These are phyloP conservation scores for Starmera amethionina DNA, from an alignment of 805 yeast species.

Conservation along the genomic window DNA sequence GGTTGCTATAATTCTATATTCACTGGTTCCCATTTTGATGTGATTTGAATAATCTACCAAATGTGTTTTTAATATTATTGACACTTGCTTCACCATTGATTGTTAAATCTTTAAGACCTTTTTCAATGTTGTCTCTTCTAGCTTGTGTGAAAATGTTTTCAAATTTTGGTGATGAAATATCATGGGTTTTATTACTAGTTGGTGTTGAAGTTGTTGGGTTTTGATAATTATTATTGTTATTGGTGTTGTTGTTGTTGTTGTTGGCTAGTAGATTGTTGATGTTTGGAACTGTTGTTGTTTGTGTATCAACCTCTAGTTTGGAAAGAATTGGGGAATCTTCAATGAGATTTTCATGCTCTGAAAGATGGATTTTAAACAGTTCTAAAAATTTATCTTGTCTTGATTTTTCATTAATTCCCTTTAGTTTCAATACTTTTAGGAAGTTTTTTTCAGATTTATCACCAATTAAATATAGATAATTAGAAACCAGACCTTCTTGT, in stretches of 20 bases:
- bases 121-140: conserved; percentile 23
- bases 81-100: conserved; percentile 51
- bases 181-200: conserved; percentile 11
- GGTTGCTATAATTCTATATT: not conserved
- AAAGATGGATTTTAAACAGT: conserved; percentile 17
- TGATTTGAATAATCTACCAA: conserved; percentile 49
- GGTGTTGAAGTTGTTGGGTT: not conserved
- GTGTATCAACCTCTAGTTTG: conserved; percentile 9
- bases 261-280: conserved; percentile 4
- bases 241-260: no score
- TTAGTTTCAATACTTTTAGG: conserved; percentile 51
- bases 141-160: conserved; percentile 10
- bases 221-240: no score
- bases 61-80: conserved; percentile 55
- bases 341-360: conserved; percentile 15
- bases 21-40: conserved; percentile 10
- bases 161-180: conserved; percentile 16
- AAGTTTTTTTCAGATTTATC: conserved; percentile 59
- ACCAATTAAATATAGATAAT: conserved; percentile 55
- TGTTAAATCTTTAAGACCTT: conserved; percentile 25
- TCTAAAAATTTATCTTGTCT: conserved; percentile 16
- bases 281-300: conserved; percentile 1
- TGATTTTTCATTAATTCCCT: conserved; percentile 32
- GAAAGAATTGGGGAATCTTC: conserved; percentile 19
- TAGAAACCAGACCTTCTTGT: conserved; percentile 48